These are phyloP conservation scores for Wickerhamomyces ciferrii DNA, from an alignment of 805 yeast species.

Conservation along the genomic window DNA sequence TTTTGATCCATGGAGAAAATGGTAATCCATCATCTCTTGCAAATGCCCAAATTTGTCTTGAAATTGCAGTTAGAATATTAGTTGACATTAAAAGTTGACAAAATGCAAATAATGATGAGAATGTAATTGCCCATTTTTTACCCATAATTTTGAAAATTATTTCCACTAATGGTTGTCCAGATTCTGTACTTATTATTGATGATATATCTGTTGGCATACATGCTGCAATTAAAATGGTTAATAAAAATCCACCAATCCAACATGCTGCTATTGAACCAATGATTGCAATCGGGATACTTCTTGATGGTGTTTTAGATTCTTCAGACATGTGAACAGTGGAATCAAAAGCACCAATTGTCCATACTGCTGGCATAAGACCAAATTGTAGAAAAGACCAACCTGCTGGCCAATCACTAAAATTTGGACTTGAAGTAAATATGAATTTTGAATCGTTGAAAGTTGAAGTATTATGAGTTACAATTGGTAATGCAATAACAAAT, in stretches of 20 bases:
- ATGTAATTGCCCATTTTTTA: constrained; percentile 59
- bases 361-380: constrained; percentile 58
- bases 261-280: constrained; percentile 50
- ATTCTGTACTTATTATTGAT: constrained; percentile 33
- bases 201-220: constrained; percentile 42
- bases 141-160: constrained; percentile 59
- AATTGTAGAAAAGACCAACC: constrained; percentile 51
- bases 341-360: constrained; percentile 75
- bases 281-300: constrained; percentile 62
- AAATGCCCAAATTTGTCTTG: constrained; percentile 71
- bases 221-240: constrained; percentile 49
- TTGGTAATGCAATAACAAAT: constrained; percentile 53
- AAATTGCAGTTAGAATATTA: constrained; percentile 52
- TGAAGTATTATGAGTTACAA: constrained; percentile 34
- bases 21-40: constrained; percentile 77
- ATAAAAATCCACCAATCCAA: constrained; percentile 50
- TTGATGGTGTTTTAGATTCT: constrained; percentile 57
- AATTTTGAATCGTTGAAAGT: constrained; percentile 40
- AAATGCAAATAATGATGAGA: constrained; percentile 51
- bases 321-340: constrained; percentile 69
- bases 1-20: constrained; percentile 47
- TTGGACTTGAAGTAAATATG: constrained; percentile 47
- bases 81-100: constrained; percentile 68
- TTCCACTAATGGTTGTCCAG: constrained; percentile 66
- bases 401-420: constrained; percentile 44